phyloP scores from a whole-genome alignment of 2,329 filamentous ascomycete species.

The Aspergillus aculeatus region DNA sequence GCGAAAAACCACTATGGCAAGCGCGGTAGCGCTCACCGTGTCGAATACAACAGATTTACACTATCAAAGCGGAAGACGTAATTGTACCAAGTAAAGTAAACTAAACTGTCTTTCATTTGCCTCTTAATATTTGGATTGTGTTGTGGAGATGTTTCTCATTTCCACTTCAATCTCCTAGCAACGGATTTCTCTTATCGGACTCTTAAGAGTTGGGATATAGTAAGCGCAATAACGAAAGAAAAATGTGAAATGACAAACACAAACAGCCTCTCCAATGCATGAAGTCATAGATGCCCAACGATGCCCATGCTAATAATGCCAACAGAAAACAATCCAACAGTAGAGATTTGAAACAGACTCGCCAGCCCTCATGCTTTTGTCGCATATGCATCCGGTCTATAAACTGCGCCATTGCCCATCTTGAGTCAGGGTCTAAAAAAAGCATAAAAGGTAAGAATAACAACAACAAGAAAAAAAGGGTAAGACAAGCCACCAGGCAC shows the following conservation, averaged over 20 bases:
- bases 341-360: slow-evolving; percentile 10
- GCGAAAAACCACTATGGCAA: neutral
- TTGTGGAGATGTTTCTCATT: neutral
- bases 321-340: slow-evolving; percentile 11
- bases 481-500: slow-evolving; percentile 8
- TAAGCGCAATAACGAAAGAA: neutral
- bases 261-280: slow-evolving; percentile 40
- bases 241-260: slow-evolving; percentile 15
- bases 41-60: neutral
- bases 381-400: slow-evolving; percentile 40
- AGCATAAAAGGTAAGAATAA: neutral
- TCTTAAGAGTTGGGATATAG: neutral
- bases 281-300: slow-evolving; percentile 29
- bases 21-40: neutral
- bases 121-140: neutral
- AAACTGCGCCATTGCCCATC: slow-evolving; percentile 32
- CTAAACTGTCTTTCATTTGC: neutral
- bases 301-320: slow-evolving; percentile 25
- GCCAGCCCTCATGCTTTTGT: slow-evolving; percentile 30
- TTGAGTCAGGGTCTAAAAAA: slow-evolving; percentile 28
- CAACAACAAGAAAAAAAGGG: slow-evolving; percentile 9
- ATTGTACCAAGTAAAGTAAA: neutral
- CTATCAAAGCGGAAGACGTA: neutral
- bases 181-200: neutral
- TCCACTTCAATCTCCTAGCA: neutral